Evolutionary conservation across 805 yeast species (phyloP).

Genomic region (Sugiyamaella valdiviana): DNA sequence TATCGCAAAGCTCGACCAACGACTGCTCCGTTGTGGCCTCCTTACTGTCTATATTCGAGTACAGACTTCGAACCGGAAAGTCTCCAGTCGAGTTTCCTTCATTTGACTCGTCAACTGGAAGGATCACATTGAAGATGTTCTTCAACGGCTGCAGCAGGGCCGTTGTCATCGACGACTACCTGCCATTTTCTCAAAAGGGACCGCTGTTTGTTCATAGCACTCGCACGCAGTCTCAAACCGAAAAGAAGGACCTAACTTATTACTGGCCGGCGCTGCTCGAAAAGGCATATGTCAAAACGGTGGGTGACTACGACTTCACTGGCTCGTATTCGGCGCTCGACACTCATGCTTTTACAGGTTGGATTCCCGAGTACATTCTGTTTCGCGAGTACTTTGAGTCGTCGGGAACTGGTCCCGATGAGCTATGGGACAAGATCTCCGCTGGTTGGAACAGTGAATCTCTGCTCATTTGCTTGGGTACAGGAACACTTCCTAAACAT

Average conservation of each 20-base stretch:
- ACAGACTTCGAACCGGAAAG: conserved; percentile 18
- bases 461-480: conserved; percentile 60
- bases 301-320: conserved; percentile 53
- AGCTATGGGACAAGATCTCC: conserved; percentile 34
- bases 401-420: conserved; percentile 18
- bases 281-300: conserved; percentile 60
- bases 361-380: conserved; percentile 57
- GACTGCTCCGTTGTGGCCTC: conserved; percentile 78
- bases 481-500: conserved; percentile 40
- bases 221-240: conserved; percentile 18
- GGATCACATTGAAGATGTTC: conserved; percentile 38
- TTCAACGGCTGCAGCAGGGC: conserved; percentile 50
- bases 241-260: conserved; percentile 15
- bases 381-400: conserved; percentile 31
- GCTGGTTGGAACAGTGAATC: conserved; percentile 31
- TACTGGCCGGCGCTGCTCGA: conserved; percentile 72
- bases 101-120: conserved; percentile 22
- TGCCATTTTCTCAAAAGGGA: conserved; percentile 34
- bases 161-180: conserved; percentile 41
- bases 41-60: conserved; percentile 44
- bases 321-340: conserved; percentile 80
- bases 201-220: conserved; percentile 33
- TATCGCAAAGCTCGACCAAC: conserved; percentile 30
- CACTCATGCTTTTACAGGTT: conserved; percentile 58
- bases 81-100: conserved; percentile 19